Evolutionary conservation across 495 filamentous ascomycete species (phyloP).

Genomic region (Tuber aestivum): DNA sequence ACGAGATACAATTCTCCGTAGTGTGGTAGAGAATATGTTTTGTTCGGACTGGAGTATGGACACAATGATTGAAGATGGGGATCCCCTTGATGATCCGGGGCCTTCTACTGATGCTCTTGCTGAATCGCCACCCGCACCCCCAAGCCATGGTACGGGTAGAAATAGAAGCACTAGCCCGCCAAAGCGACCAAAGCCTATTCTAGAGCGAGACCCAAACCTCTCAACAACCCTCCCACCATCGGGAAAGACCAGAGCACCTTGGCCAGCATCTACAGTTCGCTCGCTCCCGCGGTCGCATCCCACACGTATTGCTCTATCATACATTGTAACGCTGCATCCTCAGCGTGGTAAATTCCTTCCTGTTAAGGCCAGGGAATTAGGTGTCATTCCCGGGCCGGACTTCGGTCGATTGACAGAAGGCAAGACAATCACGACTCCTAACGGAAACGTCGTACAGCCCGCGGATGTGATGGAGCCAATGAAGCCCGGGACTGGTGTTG

Average conservation of each 20-base stretch:
- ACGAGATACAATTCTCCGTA: slow-evolving; percentile 21
- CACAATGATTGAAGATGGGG: slow-evolving; percentile 30
- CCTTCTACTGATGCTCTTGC: slow-evolving; percentile 2
- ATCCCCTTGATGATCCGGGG: background rate
- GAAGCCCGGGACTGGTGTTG: slow-evolving; percentile 56
- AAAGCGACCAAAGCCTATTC: slow-evolving; percentile 7
- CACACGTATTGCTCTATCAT: slow-evolving; percentile 65
- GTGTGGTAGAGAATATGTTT: slow-evolving; percentile 39
- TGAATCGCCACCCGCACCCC: background rate
- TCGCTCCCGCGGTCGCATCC: slow-evolving; percentile 61
- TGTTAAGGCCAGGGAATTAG: slow-evolving; percentile 55
- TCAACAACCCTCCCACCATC: slow-evolving; percentile 27
- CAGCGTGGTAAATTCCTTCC: slow-evolving; percentile 73
- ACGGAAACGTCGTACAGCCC: slow-evolving; percentile 53
- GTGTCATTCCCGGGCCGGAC: slow-evolving; percentile 51
- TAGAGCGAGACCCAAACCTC: slow-evolving; percentile 27
- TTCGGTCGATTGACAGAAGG: slow-evolving; percentile 52
- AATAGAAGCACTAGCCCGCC: slow-evolving; percentile 9
- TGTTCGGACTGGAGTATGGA: slow-evolving; percentile 40
- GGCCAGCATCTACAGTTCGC: slow-evolving; percentile 66
- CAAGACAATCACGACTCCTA: slow-evolving; percentile 49
- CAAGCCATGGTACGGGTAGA: background rate
- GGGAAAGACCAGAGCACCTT: slow-evolving; percentile 54
- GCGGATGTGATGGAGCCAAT: slow-evolving; percentile 54
- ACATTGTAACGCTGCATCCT: slow-evolving; percentile 69